Percentiles rank a stretch among this genome's conserved stretches.
Conservation (phyloP, 371 early-diverging fungal species). For the Funneliformis caledonium region DNA sequence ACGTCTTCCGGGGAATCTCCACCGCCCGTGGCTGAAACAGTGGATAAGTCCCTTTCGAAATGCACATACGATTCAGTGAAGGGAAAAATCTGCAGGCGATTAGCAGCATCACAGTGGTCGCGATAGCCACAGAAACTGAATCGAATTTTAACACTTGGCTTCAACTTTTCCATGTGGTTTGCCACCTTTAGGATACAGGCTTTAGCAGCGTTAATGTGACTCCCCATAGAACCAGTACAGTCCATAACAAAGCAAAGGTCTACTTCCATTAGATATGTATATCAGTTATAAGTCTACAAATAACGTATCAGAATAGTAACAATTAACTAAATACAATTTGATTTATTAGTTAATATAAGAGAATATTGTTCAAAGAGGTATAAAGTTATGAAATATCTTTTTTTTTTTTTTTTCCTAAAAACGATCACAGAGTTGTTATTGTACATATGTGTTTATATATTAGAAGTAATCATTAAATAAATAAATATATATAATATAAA, state of each 20-base stretch:
- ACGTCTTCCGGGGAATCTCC: conserved; percentile 21
- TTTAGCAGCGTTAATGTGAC: not conserved
- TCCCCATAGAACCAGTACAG: conserved; percentile 13
- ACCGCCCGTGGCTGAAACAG: not conserved
- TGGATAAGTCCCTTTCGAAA: not conserved
- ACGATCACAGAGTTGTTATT: too few relatives aligned
- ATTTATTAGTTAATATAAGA: too few relatives aligned
- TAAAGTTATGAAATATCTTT: too few relatives aligned
- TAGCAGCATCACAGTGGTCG: not conserved
- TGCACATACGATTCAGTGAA: not conserved
- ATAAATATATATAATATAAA: too few relatives aligned
- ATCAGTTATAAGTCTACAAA: too few relatives aligned
- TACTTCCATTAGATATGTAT: not conserved
- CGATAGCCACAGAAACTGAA: conserved; percentile 27
- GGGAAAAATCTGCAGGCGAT: not conserved
- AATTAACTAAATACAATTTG: too few relatives aligned
- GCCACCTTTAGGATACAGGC: not conserved
- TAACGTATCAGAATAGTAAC: too few relatives aligned
- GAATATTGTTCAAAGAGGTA: too few relatives aligned
- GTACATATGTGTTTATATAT: too few relatives aligned
- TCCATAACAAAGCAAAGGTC: conserved; percentile 33
- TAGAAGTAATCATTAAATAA: too few relatives aligned
- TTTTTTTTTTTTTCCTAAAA: too few relatives aligned
- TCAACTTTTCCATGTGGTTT: not conserved
- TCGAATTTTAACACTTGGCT: conserved; percentile 22